Evolutionary conservation across 2,329 filamentous ascomycete species (phyloP), one percentile per base, ranked within the genome.

Genomic region (Monilinia fructicola): DNA sequence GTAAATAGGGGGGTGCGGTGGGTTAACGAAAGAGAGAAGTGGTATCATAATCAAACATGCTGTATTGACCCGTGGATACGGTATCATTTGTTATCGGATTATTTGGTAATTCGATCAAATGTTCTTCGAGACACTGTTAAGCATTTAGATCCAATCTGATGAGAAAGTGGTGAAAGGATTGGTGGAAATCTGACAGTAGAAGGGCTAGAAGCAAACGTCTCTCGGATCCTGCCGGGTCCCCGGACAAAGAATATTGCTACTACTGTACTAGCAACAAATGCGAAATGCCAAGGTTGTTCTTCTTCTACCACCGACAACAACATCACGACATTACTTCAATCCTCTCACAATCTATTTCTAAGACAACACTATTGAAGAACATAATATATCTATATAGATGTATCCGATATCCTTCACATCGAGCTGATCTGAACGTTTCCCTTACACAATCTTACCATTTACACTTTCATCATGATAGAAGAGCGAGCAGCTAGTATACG

Each of bases 1-100:
- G 55, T 31, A 58, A 23, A 58, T 58, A n/a, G 12, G 18, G 38
- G 40, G 55, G n/a, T n/a, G n/a, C n/a, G n/a, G n/a, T n/a, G n/a
- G 54, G 18, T 12, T 42, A 14, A 42, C 4, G 40, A 42, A 35
- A 35, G 31, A 5, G 31, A 35, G 31, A 35, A 35, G 5, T 35
- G 31, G 31, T 35, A 6, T 35, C 31, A 35, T 35, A 35, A 35
- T 35, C 31, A 35, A 35, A 7, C 31, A 35, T 35, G n/a, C n/a
- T n/a, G n/a, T n/a, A 35, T 35, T 35, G 31, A 35, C 31, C 31
- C 31, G 31, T 35, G 5, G 9, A 11, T 11, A 44, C 14, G 4
- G 40, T 44, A 44, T 44, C 5, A 58, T 16, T 35, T 5, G n/a
- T 46, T 58, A 46, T 58, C 23, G 23, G 54, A 55, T 55, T n/a